Evolutionary conservation across 768 basidiomycete genomes (phyloP).

Genomic region (Aureoboletus auriporus): DNA sequence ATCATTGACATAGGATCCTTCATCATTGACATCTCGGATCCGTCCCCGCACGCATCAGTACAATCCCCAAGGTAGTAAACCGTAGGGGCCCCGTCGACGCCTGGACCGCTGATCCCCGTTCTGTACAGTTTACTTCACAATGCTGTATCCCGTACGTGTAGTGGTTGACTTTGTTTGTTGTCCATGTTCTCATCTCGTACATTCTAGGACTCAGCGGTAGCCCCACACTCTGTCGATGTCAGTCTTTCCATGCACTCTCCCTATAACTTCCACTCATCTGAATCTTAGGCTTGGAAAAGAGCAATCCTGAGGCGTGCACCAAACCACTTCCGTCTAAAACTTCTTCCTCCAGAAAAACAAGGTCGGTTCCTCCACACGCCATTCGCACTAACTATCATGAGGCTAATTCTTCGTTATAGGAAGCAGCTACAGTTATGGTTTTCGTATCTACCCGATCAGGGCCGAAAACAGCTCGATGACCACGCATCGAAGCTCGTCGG

Average conservation of each 20-base stretch:
- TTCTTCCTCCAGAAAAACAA: slow-evolving; percentile 55
- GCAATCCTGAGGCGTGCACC: slow-evolving; percentile 61
- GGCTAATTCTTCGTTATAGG: slow-evolving; percentile 33
- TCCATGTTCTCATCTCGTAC: background rate
- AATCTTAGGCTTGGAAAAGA: slow-evolving; percentile 52
- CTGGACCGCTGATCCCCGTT: slow-evolving; percentile 5
- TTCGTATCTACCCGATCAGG: slow-evolving; percentile 51
- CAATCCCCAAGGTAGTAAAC: background rate
- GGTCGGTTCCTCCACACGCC: slow-evolving; percentile 33
- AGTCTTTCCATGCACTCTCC: slow-evolving; percentile 2
- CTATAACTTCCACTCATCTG: background rate
- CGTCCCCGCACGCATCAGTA: background rate
- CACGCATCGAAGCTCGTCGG: slow-evolving; percentile 27
- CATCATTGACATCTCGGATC: background rate
- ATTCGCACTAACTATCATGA: background rate
- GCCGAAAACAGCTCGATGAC: slow-evolving; percentile 28
- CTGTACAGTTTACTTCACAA: background rate
- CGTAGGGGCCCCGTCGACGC: background rate
- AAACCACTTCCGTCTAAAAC: slow-evolving; percentile 52
- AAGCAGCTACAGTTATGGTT: slow-evolving; percentile 53
- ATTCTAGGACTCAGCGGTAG: slow-evolving; percentile 7
- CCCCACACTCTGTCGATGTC: slow-evolving; percentile 5
- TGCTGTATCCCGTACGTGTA: slow-evolving; percentile 13
- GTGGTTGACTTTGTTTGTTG: background rate
- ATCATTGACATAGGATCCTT: background rate